Conservation (phyloP, 2,329 filamentous ascomycete species). For the Furcasterigmium furcatum region DNA sequence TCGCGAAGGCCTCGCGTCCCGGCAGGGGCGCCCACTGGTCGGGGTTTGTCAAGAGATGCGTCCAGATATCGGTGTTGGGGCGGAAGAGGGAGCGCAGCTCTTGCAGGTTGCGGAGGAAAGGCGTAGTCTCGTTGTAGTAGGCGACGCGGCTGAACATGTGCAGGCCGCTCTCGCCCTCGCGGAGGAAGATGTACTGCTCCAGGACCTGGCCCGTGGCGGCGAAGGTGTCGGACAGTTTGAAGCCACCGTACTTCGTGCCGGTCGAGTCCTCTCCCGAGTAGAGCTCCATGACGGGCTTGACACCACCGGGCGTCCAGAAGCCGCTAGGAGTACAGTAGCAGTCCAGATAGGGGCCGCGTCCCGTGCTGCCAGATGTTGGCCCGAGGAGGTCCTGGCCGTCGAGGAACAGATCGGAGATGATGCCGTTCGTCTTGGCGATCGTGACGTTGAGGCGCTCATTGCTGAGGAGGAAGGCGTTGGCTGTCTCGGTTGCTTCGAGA, state of each 20-base stretch:
- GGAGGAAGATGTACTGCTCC: constrained; percentile 60
- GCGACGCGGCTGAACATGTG: constrained; percentile 54
- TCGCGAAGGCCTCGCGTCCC: constrained; percentile 31
- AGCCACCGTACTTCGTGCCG: constrained; percentile 47
- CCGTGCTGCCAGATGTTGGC: constrained; percentile 34
- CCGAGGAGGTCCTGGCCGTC: constrained; percentile 44
- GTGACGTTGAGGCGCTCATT: constrained; percentile 34
- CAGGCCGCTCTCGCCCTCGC: constrained; percentile 57
- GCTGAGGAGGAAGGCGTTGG: constrained; percentile 26
- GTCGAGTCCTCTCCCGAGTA: constrained; percentile 47
- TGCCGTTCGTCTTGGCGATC: constrained; percentile 31
- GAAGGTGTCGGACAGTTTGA: constrained; percentile 55
- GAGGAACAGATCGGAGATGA: constrained; percentile 28
- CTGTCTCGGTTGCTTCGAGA: constrained; percentile 29
- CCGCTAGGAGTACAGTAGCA: constrained; percentile 57
- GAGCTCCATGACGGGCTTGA: constrained; percentile 43
- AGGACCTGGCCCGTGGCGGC: constrained; percentile 51
- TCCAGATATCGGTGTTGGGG: constrained; percentile 54
- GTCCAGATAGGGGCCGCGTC: constrained; percentile 53
- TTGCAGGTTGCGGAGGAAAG: constrained; percentile 52
- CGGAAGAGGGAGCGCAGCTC: constrained; percentile 57
- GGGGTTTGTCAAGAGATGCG: constrained; percentile 52
- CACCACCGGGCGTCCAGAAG: constrained; percentile 51
- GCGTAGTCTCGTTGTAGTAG: constrained; percentile 51
- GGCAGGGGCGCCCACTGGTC: constrained; percentile 50